Evolutionary conservation across 2,329 filamentous ascomycete species (phyloP).

Genomic region (Ophiognomonia clavigignenti-juglandacearum): DNA sequence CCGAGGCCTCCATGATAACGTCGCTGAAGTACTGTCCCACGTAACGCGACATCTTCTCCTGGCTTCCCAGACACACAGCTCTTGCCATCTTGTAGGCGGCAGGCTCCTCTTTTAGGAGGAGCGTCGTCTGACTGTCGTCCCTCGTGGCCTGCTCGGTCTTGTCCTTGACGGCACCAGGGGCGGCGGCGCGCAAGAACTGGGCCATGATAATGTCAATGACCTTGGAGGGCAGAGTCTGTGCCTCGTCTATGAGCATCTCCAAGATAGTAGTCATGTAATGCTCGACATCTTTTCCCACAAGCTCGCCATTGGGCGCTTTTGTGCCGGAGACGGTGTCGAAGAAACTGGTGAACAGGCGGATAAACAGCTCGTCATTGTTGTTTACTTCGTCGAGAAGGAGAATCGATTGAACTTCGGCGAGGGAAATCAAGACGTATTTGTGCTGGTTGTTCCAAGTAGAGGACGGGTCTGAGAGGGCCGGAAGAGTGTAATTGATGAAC

Average conservation of each 20-base stretch:
- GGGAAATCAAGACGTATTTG: constrained; percentile 81
- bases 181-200: constrained; percentile 87
- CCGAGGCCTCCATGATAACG: constrained; percentile 84
- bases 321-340: constrained; percentile 88
- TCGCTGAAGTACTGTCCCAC: constrained; percentile 97
- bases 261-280: constrained; percentile 86
- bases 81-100: constrained; percentile 96
- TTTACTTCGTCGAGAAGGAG: constrained; percentile 85
- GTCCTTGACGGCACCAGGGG: constrained; percentile 57
- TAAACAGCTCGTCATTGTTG: constrained; percentile 71
- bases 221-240: constrained; percentile 67
- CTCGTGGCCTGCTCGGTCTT: constrained; percentile 50
- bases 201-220: constrained; percentile 92
- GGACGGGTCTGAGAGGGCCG: constrained; percentile 77
- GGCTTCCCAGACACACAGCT: constrained; percentile 81
- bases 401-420: constrained; percentile 92
- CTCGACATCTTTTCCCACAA: constrained; percentile 88
- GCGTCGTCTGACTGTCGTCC: constrained; percentile 75
- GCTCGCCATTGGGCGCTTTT: constrained; percentile 70
- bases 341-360: constrained; percentile 78
- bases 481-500: constrained; percentile 78
- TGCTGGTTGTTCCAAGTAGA: constrained; percentile 92
- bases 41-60: constrained; percentile 91
- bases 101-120: constrained; percentile 82
- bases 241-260: constrained; percentile 82